phyloP scores from a whole-genome alignment of 2,329 filamentous ascomycete genomes.

The Venturia carpophila region DNA sequence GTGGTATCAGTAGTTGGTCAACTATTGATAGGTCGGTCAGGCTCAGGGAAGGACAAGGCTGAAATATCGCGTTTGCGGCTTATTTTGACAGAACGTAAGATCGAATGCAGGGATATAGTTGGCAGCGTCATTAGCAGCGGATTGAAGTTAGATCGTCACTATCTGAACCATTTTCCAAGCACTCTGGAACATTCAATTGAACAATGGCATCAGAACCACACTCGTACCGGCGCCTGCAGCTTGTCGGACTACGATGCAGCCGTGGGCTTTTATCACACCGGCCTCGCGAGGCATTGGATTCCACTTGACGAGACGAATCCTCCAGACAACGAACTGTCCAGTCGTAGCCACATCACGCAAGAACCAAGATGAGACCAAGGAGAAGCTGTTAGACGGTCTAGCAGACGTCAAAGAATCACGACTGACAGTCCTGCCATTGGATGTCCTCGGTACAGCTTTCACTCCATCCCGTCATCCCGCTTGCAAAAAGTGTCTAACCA shows the following conservation, averaged over 20 bases:
- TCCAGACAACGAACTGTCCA: slow-evolving; percentile 50
- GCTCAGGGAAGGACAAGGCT: not conserved
- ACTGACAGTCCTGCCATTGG: slow-evolving; percentile 46
- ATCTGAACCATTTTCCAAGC: not conserved
- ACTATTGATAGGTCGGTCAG: not conserved
- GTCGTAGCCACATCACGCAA: slow-evolving; percentile 54
- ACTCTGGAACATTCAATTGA: not conserved
- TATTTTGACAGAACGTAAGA: not conserved
- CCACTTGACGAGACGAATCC: slow-evolving; percentile 50
- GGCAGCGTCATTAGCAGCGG: slow-evolving; percentile 4
- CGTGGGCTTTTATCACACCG: slow-evolving; percentile 48
- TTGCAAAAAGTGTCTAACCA: not conserved
- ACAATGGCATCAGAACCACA: not conserved
- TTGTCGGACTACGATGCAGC: slow-evolving; percentile 30
- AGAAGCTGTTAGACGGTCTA: slow-evolving; percentile 44
- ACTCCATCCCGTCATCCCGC: not conserved
- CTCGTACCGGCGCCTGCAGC: not conserved
- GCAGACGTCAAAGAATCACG: slow-evolving; percentile 39
- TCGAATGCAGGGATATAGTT: not conserved
- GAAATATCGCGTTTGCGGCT: not conserved
- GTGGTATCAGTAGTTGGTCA: too few species aligned
- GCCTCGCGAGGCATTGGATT: slow-evolving; percentile 58
- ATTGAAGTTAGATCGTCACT: slow-evolving; percentile 15
- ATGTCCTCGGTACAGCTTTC: slow-evolving; percentile 45
- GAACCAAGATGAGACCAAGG: slow-evolving; percentile 42